Evolutionary conservation across 148 eudicot species (phyloP).

Genomic region (Chenopodium album): DNA sequence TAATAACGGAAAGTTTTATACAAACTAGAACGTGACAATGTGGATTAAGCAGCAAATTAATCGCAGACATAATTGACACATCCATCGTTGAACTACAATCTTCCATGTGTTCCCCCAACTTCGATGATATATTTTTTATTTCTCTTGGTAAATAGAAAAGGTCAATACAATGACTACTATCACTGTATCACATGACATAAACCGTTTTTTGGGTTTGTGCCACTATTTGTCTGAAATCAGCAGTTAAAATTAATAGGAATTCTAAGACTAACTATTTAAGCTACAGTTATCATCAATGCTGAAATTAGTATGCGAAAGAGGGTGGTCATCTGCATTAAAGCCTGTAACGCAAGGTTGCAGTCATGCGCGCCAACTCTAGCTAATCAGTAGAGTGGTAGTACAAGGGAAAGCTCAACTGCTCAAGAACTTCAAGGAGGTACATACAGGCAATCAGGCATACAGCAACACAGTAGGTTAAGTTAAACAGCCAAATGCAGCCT

Average conservation of each 20-base stretch:
- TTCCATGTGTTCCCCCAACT: background rate
- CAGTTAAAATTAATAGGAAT: no score
- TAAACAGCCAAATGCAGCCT: background rate
- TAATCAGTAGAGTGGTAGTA: background rate
- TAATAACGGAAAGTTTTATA: background rate
- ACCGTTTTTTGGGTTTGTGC: no score
- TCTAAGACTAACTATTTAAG: no score
- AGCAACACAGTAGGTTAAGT: background rate
- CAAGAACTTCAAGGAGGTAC: background rate
- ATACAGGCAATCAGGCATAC: background rate
- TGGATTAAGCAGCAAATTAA: constrained; percentile 2
- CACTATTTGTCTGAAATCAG: no score
- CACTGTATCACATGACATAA: background rate
- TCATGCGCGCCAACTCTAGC: background rate
- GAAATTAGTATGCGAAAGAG: background rate
- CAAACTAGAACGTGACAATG: constrained; percentile 12
- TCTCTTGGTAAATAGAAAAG: background rate
- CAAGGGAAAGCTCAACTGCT: background rate
- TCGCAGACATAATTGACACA: background rate
- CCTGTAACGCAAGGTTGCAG: background rate
- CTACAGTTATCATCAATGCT: no score
- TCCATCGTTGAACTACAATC: background rate
- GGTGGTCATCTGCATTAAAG: background rate
- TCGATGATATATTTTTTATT: background rate
- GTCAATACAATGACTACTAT: background rate